Conservation (phyloP, 768 basidiomycete genomes). For the Naganishia randhawae region DNA sequence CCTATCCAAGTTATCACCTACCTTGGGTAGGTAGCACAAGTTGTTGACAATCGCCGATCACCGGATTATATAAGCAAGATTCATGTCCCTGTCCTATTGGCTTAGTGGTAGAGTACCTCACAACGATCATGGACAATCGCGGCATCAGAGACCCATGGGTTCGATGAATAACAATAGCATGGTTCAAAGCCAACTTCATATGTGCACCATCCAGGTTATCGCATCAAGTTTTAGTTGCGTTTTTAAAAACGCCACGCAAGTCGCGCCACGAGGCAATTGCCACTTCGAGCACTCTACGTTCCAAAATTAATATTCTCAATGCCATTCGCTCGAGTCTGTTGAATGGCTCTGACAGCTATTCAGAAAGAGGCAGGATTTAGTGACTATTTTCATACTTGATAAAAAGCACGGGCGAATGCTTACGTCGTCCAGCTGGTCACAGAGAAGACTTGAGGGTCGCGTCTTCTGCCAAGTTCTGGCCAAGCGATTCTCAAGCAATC, state of each 20-base stretch:
- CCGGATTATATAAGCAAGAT: not conserved
- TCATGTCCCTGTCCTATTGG: no score
- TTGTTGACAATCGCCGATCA: not conserved
- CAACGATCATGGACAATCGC: no score
- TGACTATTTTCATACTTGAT: not conserved
- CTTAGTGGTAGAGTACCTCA: no score
- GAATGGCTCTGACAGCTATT: not conserved
- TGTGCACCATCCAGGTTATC: not conserved
- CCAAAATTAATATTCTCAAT: slow-evolving; percentile 22
- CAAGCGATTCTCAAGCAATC: not conserved
- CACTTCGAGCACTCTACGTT: slow-evolving; percentile 25
- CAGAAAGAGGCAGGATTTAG: not conserved
- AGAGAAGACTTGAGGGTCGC: not conserved
- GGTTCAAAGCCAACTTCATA: not conserved
- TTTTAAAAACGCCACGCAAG: not conserved
- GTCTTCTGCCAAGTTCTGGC: not conserved
- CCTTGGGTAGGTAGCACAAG: not conserved
- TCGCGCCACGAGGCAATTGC: slow-evolving; percentile 2
- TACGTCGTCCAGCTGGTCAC: not conserved
- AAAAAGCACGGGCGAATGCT: not conserved
- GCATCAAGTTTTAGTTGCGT: not conserved
- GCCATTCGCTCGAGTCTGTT: slow-evolving; percentile 14
- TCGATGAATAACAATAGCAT: not conserved
- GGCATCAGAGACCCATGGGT: no score
- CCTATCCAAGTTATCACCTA: not conserved